Conservation (phyloP, 768 basidiomycete species). For the Podaxis rugospora region DNA sequence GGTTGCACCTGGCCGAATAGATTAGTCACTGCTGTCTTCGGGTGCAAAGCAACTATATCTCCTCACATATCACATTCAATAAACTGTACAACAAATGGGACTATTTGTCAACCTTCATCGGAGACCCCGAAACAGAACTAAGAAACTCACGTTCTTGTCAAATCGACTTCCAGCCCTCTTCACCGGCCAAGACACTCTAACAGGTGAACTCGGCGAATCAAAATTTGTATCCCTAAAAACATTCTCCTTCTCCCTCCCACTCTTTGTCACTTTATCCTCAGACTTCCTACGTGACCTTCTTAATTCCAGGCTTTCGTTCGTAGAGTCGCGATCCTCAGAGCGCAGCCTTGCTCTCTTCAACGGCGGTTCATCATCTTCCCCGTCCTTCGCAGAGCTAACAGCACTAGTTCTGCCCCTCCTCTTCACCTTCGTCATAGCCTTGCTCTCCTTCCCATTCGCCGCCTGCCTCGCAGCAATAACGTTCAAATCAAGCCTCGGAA, state of each 20-base stretch:
- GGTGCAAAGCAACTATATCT: background rate
- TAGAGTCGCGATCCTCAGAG: slow-evolving; percentile 6
- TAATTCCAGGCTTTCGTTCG: background rate
- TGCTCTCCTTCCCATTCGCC: slow-evolving; percentile 11
- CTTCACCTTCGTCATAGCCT: slow-evolving; percentile 22
- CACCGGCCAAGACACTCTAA: slow-evolving; percentile 18
- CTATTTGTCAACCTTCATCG: background rate
- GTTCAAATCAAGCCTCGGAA: background rate
- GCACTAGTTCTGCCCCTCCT: slow-evolving; percentile 17
- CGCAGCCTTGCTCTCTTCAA: slow-evolving; percentile 20
- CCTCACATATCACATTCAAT: slow-evolving; percentile 22
- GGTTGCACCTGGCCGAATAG: slow-evolving; percentile 26
- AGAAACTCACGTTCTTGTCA: slow-evolving; percentile 20
- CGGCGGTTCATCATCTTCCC: slow-evolving; percentile 19
- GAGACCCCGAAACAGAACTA: background rate
- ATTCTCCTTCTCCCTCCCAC: background rate
- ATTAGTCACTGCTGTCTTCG: background rate
- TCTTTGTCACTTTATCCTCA: background rate
- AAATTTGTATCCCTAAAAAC: background rate
- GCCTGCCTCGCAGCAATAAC: background rate
- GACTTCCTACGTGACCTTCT: background rate
- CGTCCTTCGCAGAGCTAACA: background rate
- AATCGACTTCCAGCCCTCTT: slow-evolving; percentile 19
- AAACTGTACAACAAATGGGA: slow-evolving; percentile 15
- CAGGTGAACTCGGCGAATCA: background rate